Percentiles rank a stretch among this genome's conserved stretches.
Conservation (phyloP, 345 rosid species). For the Bruguiera sexangula region DNA sequence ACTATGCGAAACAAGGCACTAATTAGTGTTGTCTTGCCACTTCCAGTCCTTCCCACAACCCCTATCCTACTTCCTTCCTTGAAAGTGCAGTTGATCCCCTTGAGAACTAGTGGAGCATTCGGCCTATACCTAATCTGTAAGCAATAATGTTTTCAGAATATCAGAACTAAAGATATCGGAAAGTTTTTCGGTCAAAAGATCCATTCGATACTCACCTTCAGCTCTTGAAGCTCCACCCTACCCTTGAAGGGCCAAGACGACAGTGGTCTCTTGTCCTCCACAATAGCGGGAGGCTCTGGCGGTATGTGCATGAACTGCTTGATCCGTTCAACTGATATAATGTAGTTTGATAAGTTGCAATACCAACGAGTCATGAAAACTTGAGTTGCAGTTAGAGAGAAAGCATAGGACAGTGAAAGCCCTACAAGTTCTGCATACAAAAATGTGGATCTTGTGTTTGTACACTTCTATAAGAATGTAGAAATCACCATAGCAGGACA, state of each 20-base stretch:
- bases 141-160: background rate
- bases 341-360: constrained; percentile 31
- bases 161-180: background rate
- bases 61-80: constrained; percentile 55
- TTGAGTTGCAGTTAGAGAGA: constrained; percentile 17
- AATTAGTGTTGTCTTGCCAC: constrained; percentile 85
- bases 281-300: constrained; percentile 25
- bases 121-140: constrained; percentile 31
- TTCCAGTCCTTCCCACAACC: constrained; percentile 90
- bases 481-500: background rate
- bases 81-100: constrained; percentile 38
- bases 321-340: constrained; percentile 32
- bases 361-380: constrained; percentile 24
- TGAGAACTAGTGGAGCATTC: constrained; percentile 32
- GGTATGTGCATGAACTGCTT: constrained; percentile 36
- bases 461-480: background rate
- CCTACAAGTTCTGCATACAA: constrained; percentile 22
- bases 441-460: background rate
- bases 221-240: constrained; percentile 23
- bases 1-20: constrained; percentile 85
- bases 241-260: constrained; percentile 30
- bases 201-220: constrained; percentile 17
- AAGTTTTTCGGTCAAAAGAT: background rate
- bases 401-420: constrained; percentile 24
- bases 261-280: constrained; percentile 26